Base-by-base conservation (phyloP, 176 grass and related monocot species). In the Phoenix roebelenii region DNA sequence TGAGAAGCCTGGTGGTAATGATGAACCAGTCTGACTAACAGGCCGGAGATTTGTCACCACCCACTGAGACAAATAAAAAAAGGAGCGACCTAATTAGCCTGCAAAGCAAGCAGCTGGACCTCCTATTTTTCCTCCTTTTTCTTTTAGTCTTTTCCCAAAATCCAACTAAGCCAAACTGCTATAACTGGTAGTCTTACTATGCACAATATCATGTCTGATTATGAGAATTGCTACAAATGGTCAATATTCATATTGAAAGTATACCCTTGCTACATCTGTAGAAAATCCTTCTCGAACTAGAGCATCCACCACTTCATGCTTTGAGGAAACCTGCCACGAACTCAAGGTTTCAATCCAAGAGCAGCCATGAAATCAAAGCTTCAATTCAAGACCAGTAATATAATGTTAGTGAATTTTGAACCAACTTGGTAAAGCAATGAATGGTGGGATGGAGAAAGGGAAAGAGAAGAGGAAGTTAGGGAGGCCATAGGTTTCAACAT, bases 211-310 rank as follows among this genome's bases (percentile, higher is more conserved):
- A 39, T 16, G 3, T 60, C 16, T 28, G 4, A n/a, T 25, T 60
- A 60, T 26, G 26, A 25, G 16, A 30, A 60, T 28, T 60, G 17
- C 58, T 18, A 60, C 1, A 60, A 60, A 19, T 17, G 17, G 7
- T 60, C 23, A 25, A 60, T 14, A 44, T 44, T 44, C 35, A 32
- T 70, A 74, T 35, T 57, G 25, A 74, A 19, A 39, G 25, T 49
- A 82, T 85, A 98, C 87, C 73, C 70, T 61, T 73, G 93, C 93
- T 71, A 92, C 76, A 66, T 98, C 93, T 66, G 80, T 16, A 67
- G 93, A 98, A 77, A 85, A 92, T 50, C 83, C 76, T 62, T 61
- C 83, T 50, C 78, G 78, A 74, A 85, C 68, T 55, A 98, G 76
- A 64, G 81, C 72, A 63, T 92, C 71, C 3, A 89, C 67, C 52